These are phyloP conservation scores for Pseudogymnoascus sp. DNA, from an alignment of 2,329 filamentous ascomycete species.

Conservation along the genomic window DNA sequence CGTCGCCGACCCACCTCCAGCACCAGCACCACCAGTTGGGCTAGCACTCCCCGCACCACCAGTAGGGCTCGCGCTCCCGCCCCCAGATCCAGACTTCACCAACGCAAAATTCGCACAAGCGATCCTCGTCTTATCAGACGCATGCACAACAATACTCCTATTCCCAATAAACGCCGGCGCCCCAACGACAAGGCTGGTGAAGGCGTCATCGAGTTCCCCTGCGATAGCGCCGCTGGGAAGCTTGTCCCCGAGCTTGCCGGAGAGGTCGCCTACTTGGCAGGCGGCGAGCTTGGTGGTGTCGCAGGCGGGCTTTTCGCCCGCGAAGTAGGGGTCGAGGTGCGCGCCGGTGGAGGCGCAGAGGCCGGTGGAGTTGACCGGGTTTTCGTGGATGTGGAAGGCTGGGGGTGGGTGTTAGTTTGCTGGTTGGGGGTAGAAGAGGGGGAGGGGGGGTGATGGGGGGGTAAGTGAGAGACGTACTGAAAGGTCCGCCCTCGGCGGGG, in stretches of 20 bases:
- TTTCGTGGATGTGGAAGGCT: constrained; percentile 68
- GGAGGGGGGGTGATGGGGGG: neutral
- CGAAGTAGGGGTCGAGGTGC: constrained; percentile 60
- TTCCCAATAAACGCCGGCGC: constrained; percentile 55
- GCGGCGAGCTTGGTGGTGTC: constrained; percentile 47
- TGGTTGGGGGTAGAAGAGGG: neutral
- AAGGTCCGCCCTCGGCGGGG: constrained; percentile 49
- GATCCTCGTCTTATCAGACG: constrained; percentile 54
- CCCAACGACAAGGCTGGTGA: constrained; percentile 44
- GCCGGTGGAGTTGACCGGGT: constrained; percentile 54
- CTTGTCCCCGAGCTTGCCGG: constrained; percentile 57
- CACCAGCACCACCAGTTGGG: neutral
- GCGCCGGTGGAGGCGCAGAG: constrained; percentile 62
- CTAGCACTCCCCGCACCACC: neutral
- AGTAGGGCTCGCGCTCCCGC: neutral
- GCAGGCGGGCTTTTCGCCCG: constrained; percentile 49
- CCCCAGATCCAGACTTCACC: neutral
- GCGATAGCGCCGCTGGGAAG: neutral
- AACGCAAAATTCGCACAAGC: constrained; percentile 53
- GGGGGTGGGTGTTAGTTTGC: neutral
- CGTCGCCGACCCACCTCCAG: neutral
- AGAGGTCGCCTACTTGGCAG: constrained; percentile 70
- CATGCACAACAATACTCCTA: constrained; percentile 57
- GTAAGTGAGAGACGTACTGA: constrained; percentile 23
- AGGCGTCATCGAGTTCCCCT: constrained; percentile 40